These are phyloP conservation scores for Coemansia sp. DNA, from an alignment of 192 early-diverging fungal genomes.

Conservation along the genomic window DNA sequence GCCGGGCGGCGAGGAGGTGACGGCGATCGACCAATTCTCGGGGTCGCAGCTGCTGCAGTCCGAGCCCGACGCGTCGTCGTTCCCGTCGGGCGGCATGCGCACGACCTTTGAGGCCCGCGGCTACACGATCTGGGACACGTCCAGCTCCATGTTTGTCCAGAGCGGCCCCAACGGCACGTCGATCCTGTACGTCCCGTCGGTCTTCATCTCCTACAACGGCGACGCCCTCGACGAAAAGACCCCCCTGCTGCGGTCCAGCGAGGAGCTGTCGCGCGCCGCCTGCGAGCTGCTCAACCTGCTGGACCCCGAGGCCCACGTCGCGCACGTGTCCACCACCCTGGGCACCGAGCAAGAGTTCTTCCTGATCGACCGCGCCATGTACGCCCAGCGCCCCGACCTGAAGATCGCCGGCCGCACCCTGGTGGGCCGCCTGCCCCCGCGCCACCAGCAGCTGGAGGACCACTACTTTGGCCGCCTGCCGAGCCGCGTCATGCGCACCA, in stretches of 20 bases:
- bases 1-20: slow-evolving; percentile 76
- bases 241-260: slow-evolving; percentile 86
- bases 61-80: slow-evolving; percentile 98
- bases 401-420: slow-evolving; percentile 95
- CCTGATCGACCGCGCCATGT: slow-evolving; percentile 92
- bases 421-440: slow-evolving; percentile 87
- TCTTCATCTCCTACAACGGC: slow-evolving; percentile 99
- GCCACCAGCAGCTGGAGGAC: slow-evolving; percentile 99
- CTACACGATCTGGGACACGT: slow-evolving; percentile 99
- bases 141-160: slow-evolving; percentile 93
- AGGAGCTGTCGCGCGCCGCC: slow-evolving; percentile 75
- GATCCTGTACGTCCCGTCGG: slow-evolving; percentile 94
- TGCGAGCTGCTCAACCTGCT: slow-evolving; percentile 77
- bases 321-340: slow-evolving; percentile 84
- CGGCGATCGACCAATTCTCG: slow-evolving; percentile 92
- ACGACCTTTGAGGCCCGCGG: slow-evolving; percentile 98
- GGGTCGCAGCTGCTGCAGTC: slow-evolving; percentile 96
- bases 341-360: slow-evolving; percentile 99
- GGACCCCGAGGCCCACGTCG: slow-evolving; percentile 58
- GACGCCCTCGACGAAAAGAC: slow-evolving; percentile 99
- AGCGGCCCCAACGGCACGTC: slow-evolving; percentile 85
- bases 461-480: slow-evolving; percentile 99
- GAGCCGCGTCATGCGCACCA: slow-evolving; percentile 79
- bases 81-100: slow-evolving; percentile 97
- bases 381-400: slow-evolving; percentile 89